A percentile compares a stretch with the other conserved stretches of the same genome.
phyloP scores from a whole-genome alignment of 1,139 yeast species.

The Pichia sp. region DNA sequence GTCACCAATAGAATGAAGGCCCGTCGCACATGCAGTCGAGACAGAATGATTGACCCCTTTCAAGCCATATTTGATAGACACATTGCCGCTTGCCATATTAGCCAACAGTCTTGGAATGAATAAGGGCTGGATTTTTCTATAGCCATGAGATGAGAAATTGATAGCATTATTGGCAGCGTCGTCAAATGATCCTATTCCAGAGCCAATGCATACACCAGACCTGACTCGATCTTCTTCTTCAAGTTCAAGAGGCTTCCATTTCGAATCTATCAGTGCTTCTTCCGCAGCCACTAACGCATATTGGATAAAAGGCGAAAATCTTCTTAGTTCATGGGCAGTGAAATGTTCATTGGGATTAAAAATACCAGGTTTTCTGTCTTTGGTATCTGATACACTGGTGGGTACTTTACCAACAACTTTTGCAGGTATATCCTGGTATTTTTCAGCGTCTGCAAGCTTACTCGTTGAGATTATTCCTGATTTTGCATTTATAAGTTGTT shows the following conservation, averaged over 20 bases:
- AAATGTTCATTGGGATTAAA: slow-evolving; percentile 37
- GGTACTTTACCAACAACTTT: slow-evolving; percentile 77
- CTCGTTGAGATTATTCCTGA: slow-evolving; percentile 58
- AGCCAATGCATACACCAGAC: slow-evolving; percentile 82
- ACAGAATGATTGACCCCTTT: slow-evolving; percentile 87
- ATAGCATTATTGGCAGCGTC: slow-evolving; percentile 64
- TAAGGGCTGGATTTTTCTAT: slow-evolving; percentile 74
- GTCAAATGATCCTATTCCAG: slow-evolving; percentile 87
- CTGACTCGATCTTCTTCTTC: slow-evolving; percentile 35
- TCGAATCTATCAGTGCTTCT: slow-evolving; percentile 72
- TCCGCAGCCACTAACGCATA: slow-evolving; percentile 73
- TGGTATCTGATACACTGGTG: slow-evolving; percentile 39
- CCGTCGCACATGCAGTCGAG: slow-evolving; percentile 96
- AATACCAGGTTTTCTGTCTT: slow-evolving; percentile 2
- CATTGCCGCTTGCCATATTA: slow-evolving; percentile 94
- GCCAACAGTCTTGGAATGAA: slow-evolving; percentile 79
- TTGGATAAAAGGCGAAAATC: slow-evolving; percentile 72
- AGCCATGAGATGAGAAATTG: slow-evolving; percentile 49
- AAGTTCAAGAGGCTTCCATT: slow-evolving; percentile 40
- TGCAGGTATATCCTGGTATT: slow-evolving; percentile 62
- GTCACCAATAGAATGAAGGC: slow-evolving; percentile 90
- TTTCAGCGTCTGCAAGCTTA: slow-evolving; percentile 43
- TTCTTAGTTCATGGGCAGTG: slow-evolving; percentile 44
- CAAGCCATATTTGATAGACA: slow-evolving; percentile 71
- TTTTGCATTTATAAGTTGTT: slow-evolving; percentile 43